These are phyloP conservation scores for Aureobasidium sp. DNA, from an alignment of 2,329 filamentous ascomycete species.

Conservation along the genomic window DNA sequence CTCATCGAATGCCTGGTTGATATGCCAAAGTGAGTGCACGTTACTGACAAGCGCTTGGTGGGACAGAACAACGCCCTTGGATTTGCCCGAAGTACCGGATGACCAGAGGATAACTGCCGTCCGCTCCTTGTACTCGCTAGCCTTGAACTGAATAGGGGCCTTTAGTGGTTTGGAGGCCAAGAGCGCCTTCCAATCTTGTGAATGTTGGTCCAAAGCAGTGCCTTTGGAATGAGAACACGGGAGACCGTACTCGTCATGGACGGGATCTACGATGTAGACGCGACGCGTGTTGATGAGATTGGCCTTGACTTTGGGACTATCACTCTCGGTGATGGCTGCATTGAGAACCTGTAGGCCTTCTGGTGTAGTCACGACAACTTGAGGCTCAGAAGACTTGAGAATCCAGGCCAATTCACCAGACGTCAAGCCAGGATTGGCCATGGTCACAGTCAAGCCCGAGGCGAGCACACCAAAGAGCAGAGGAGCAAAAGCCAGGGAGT, in stretches of 20 bases:
- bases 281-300: not conserved
- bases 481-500: constrained; percentile 14
- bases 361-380: constrained; percentile 8
- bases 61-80: constrained; percentile 32
- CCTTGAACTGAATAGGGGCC: not conserved
- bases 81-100: constrained; percentile 41
- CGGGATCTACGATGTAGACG: constrained; percentile 7
- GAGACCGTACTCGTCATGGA: constrained; percentile 14
- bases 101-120: constrained; percentile 36
- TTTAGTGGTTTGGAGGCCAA: not conserved
- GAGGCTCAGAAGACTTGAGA: constrained; percentile 1
- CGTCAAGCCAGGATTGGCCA: constrained; percentile 12
- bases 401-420: constrained; percentile 14
- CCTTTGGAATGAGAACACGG: not conserved
- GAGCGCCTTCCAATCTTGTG: constrained; percentile 10
- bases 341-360: constrained; percentile 7
- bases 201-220: not conserved
- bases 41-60: constrained; percentile 18
- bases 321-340: constrained; percentile 1
- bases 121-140: not conserved
- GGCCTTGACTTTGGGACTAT: constrained; percentile 5
- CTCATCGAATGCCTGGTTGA: constrained; percentile 6
- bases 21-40: constrained; percentile 11
- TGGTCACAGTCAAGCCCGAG: constrained; percentile 11
- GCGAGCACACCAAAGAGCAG: constrained; percentile 12